Conservation (phyloP, 2,329 filamentous ascomycete species). For the Ophiostoma novo-ulmi region DNA sequence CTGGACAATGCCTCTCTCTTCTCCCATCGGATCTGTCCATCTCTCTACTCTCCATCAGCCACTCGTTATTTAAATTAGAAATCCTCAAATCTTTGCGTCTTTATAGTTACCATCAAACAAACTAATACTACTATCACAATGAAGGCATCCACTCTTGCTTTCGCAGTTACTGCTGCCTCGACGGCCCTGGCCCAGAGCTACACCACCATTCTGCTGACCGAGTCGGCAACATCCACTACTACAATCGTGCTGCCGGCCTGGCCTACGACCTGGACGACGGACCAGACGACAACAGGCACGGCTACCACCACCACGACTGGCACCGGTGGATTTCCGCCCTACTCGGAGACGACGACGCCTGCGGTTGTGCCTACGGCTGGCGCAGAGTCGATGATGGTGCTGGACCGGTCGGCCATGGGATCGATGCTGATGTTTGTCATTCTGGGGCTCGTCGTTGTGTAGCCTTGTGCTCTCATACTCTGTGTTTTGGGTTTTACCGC, state of each 20-base stretch:
- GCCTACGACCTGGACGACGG: constrained; percentile 20
- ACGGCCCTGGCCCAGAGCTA: constrained; percentile 19
- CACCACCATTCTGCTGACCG: constrained; percentile 25
- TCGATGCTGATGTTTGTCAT: constrained; percentile 25
- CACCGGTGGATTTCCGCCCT: constrained; percentile 8
- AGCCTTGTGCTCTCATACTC: neutral
- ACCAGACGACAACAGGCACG: neutral
- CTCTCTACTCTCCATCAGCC: neutral
- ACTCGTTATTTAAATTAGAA: neutral
- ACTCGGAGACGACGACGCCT: constrained; percentile 18
- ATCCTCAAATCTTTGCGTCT: neutral
- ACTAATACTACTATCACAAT: neutral
- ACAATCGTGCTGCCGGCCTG: constrained; percentile 26
- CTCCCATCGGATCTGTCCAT: neutral
- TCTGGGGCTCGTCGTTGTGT: constrained; percentile 28
- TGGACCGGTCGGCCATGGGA: constrained; percentile 27
- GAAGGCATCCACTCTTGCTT: constrained; percentile 7
- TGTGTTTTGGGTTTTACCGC: neutral
- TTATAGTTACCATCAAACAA: neutral
- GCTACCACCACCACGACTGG: constrained; percentile 9
- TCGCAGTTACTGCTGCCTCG: constrained; percentile 11
- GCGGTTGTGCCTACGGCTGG: constrained; percentile 27
- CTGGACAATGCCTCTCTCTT: neutral
- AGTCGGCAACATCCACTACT: constrained; percentile 23
- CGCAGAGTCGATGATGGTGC: constrained; percentile 21